Evolutionary conservation across 352 stramenopile species (phyloP).

Genomic region (Globisporangium apiculatum): DNA sequence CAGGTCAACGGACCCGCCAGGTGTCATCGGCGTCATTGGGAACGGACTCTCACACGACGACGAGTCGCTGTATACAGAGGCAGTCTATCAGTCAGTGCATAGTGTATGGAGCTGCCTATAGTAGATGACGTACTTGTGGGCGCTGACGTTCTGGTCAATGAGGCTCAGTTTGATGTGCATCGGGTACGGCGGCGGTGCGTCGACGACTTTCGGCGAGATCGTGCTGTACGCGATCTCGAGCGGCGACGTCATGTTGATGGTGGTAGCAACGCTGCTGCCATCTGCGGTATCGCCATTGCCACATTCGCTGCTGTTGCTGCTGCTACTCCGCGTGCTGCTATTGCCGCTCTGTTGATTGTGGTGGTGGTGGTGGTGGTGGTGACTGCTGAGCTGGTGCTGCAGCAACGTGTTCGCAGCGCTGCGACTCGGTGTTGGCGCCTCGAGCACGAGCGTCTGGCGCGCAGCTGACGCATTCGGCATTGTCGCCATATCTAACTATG

Average conservation of each 20-base stretch:
- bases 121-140: constrained; percentile 20
- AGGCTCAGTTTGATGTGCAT: constrained; percentile 86
- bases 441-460: constrained; percentile 12
- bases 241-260: constrained; percentile 8
- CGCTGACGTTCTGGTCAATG: constrained; percentile 60
- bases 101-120: too few relatives aligned
- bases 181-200: constrained; percentile 34
- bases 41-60: constrained; percentile 71
- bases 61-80: constrained; percentile 20
- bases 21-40: constrained; percentile 46
- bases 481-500: constrained; percentile 8
- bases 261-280: background rate
- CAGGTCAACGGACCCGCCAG: constrained; percentile 42
- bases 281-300: background rate
- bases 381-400: background rate
- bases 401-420: background rate
- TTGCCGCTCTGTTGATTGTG: background rate
- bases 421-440: constrained; percentile 1
- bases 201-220: constrained; percentile 70
- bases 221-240: constrained; percentile 79
- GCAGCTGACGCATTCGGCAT: constrained; percentile 6
- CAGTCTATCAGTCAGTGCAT: background rate
- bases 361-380: constrained; percentile 3
- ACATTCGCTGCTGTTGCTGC: background rate
- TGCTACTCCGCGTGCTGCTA: constrained; percentile 1